These are phyloP conservation scores for Oryza nivara DNA, from an alignment of 176 grass and related monocot species.

Conservation along the genomic window DNA sequence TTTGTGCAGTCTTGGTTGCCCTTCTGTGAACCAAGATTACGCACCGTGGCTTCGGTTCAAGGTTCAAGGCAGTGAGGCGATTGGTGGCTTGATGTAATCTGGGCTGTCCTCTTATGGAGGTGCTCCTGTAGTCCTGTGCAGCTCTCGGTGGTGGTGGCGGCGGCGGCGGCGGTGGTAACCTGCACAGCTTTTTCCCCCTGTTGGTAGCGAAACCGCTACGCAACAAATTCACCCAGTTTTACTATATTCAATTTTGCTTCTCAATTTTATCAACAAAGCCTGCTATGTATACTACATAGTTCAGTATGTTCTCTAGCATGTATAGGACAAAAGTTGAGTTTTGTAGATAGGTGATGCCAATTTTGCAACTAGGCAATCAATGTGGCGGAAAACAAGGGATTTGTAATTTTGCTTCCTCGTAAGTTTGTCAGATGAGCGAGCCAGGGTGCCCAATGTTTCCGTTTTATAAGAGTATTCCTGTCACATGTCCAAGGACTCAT, in stretches of 20 bases:
- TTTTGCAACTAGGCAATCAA: conserved; percentile 11
- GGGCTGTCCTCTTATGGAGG: neutral
- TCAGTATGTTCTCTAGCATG: conserved; percentile 20
- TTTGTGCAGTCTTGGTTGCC: conserved; percentile 13
- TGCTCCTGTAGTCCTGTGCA: conserved; percentile 9
- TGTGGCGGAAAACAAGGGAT: neutral
- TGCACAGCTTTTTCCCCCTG: neutral
- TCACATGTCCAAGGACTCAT: no score
- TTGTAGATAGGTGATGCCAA: neutral
- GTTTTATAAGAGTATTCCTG: neutral
- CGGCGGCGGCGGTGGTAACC: no score
- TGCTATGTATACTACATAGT: conserved; percentile 42
- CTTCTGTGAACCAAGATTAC: conserved; percentile 1
- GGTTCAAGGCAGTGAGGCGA: neutral
- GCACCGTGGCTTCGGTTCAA: neutral
- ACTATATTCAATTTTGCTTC: neutral
- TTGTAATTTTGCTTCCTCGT: neutral
- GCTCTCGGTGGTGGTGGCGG: neutral
- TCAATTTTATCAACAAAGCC: neutral
- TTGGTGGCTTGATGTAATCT: conserved; percentile 17
- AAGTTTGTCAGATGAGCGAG: neutral
- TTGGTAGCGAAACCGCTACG: neutral
- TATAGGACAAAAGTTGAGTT: neutral
- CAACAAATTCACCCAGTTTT: conserved; percentile 12
- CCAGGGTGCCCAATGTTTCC: neutral